These are phyloP conservation scores for Nakazawaea siamensis DNA, from an alignment of 805 yeast genomes.

Conservation along the genomic window DNA sequence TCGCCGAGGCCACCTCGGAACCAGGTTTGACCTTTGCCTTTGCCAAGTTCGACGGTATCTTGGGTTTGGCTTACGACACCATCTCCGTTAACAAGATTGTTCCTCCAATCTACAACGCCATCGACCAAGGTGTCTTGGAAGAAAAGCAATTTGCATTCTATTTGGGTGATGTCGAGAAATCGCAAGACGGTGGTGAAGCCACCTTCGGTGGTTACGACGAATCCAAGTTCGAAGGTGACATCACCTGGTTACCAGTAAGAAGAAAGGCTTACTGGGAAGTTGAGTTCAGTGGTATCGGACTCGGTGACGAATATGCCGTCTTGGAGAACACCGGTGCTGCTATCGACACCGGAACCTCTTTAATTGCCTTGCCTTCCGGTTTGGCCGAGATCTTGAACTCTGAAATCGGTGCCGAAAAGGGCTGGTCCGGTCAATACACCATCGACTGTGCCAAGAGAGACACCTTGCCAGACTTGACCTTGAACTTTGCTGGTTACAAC, in stretches of 20 bases:
- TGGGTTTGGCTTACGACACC: conserved; percentile 90
- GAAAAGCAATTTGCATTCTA: conserved; percentile 82
- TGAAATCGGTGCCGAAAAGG: conserved; percentile 94
- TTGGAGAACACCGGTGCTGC: conserved; percentile 88
- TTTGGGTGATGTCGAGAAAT: conserved; percentile 69
- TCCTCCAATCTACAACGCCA: conserved; percentile 91
- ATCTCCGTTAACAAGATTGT: conserved; percentile 84
- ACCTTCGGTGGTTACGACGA: conserved; percentile 93
- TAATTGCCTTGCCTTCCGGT: conserved; percentile 90
- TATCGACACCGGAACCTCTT: conserved; percentile 96
- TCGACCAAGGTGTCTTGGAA: conserved; percentile 73
- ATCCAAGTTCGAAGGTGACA: conserved; percentile 67
- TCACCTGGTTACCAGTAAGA: conserved; percentile 95
- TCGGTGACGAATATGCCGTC: conserved; percentile 87
- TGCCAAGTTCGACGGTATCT: conserved; percentile 96
- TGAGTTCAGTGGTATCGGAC: conserved; percentile 77
- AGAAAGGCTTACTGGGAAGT: conserved; percentile 99
- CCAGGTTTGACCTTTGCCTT: conserved; percentile 98
- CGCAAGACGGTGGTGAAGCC: conserved; percentile 80
- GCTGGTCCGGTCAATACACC: conserved; percentile 96
- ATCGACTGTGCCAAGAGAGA: conserved; percentile 86
- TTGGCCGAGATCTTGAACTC: conserved; percentile 92
- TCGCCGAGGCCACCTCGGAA: conserved; percentile 95
- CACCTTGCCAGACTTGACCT: conserved; percentile 82
- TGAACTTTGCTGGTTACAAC: conserved; percentile 83